Conservation (phyloP, 768 basidiomycete species). For the Coprinopsis cinerea region DNA sequence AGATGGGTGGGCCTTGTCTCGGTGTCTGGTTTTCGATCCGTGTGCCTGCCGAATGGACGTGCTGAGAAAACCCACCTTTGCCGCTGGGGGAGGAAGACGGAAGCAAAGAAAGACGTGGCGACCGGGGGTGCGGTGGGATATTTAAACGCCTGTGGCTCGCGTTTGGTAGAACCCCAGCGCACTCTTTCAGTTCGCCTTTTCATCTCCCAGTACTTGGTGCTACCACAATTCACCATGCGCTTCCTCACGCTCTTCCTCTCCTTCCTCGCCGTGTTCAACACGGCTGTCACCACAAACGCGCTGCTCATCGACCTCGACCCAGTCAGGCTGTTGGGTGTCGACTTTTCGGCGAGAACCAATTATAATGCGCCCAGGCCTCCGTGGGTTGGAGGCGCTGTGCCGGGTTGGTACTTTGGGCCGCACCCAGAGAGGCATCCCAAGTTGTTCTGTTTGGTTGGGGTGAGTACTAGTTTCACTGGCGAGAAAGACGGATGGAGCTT, state of each 20-base stretch:
- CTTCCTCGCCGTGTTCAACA: not conserved
- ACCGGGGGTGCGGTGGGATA: too few relatives aligned
- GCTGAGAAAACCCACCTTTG: too few relatives aligned
- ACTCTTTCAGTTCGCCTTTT: not conserved
- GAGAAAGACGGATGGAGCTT: too few relatives aligned
- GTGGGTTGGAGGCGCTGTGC: constrained; percentile 25
- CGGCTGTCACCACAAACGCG: constrained; percentile 2
- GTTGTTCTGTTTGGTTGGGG: constrained; percentile 27
- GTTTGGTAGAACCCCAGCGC: too few relatives aligned
- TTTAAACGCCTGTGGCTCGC: too few relatives aligned
- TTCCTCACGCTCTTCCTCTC: constrained; percentile 3
- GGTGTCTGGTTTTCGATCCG: too few relatives aligned
- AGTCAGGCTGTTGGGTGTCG: constrained; percentile 14
- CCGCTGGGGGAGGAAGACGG: too few relatives aligned
- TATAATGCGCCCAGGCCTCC: constrained; percentile 35
- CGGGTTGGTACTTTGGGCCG: constrained; percentile 39
- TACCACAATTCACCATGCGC: constrained; percentile 9
- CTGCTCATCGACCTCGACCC: constrained; percentile 1
- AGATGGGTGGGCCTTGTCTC: too few relatives aligned
- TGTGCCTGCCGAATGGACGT: too few relatives aligned
- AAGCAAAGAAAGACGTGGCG: too few relatives aligned
- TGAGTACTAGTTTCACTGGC: constrained; percentile 22
- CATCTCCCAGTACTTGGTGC: not conserved
- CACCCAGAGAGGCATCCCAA: constrained; percentile 22
- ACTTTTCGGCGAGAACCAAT: constrained; percentile 24